Evolutionary conservation across 2,329 filamentous ascomycete species (phyloP), one percentile per base, ranked within the genome.

Genomic region (Colletotrichum sp.): DNA sequence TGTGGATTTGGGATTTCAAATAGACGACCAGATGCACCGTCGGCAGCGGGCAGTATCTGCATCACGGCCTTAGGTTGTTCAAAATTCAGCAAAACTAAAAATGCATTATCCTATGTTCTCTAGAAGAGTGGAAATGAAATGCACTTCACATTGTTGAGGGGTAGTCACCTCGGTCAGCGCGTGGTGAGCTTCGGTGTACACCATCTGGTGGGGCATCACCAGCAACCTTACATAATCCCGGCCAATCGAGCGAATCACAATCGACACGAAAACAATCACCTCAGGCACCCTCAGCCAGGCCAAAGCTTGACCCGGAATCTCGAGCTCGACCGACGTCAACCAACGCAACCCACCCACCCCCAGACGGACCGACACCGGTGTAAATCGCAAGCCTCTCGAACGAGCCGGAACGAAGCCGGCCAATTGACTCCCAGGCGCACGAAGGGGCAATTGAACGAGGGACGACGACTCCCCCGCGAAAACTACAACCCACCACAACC

Each of bases 211-310:
- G 57, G 34, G n/a, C 21, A n/a, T 9, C 11, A 9, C 1, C 34
- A 11, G 15, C 15, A 2, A 9, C 7, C 55, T 74, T 74, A 74
- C 62, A 57, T 74, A 74, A 74, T 61, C 69, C 21, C 9, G 9
- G 27, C 34, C 72, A 74, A 67, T 74, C 47, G 68, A 72, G 47
- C 72, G 68, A 74, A 74, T 74, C 68, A 73, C 31, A 36, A n/a
- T 61, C 58, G 34, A 59, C 57, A 63, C 36, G 70, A 73, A 69
- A 66, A 73, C 31, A 66, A 69, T 64, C 54, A 73, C 70, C 62
- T 73, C 33, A 70, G 65, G 70, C 64, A 72, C 59, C 24, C 27
- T 18, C 58, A 27, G 27, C 51, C 38, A 43, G 66, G 61, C 71
- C 70, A 74, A 66, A 75, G 70, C 73, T 63, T 65, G 61, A 57